Percentiles rank a stretch among this genome's conserved stretches.
phyloP scores from a whole-genome alignment of 306 rosid species.

The Prunus fruticosa region DNA sequence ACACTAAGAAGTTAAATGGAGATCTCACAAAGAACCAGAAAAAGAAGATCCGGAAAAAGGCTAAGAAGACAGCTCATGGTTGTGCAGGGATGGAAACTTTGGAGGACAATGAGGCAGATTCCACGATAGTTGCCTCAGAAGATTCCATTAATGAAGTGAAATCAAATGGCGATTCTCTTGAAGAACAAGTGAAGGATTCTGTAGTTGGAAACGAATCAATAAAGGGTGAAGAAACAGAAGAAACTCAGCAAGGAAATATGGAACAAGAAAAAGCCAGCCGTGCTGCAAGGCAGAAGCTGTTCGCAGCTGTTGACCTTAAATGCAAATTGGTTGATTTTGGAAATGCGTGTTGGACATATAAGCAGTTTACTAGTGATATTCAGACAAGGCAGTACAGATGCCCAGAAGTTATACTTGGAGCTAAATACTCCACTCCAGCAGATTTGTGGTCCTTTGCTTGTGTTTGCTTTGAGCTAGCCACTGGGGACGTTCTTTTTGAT shows the following conservation, averaged over 20 bases:
- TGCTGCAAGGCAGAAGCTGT: slow-evolving; percentile 56
- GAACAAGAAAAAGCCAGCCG: slow-evolving; percentile 51
- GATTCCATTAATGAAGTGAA: slow-evolving; percentile 30
- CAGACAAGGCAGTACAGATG: slow-evolving; percentile 92
- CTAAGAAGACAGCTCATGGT: slow-evolving; percentile 73
- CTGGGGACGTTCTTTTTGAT: slow-evolving; percentile 88
- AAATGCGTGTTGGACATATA: slow-evolving; percentile 88
- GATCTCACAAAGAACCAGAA: slow-evolving; percentile 74
- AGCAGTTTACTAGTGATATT: slow-evolving; percentile 79
- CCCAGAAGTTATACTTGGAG: slow-evolving; percentile 89
- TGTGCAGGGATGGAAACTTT: slow-evolving; percentile 52
- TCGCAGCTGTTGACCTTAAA: slow-evolving; percentile 55
- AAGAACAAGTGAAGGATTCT: slow-evolving; percentile 46
- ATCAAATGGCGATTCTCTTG: slow-evolving; percentile 42
- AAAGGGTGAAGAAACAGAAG: slow-evolving; percentile 39
- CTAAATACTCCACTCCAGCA: slow-evolving; percentile 77
- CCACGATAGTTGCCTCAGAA: slow-evolving; percentile 33
- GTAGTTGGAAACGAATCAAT: slow-evolving; percentile 25
- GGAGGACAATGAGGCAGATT: slow-evolving; percentile 49
- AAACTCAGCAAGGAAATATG: slow-evolving; percentile 39
- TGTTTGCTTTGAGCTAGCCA: slow-evolving; percentile 81
- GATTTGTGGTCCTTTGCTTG: slow-evolving; percentile 95
- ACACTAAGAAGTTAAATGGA: slow-evolving; percentile 48
- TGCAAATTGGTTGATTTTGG: slow-evolving; percentile 94
- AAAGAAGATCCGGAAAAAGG: slow-evolving; percentile 71